These are phyloP conservation scores for Nothophoma quercina DNA, from an alignment of 2,329 filamentous ascomycete genomes.

Conservation along the genomic window DNA sequence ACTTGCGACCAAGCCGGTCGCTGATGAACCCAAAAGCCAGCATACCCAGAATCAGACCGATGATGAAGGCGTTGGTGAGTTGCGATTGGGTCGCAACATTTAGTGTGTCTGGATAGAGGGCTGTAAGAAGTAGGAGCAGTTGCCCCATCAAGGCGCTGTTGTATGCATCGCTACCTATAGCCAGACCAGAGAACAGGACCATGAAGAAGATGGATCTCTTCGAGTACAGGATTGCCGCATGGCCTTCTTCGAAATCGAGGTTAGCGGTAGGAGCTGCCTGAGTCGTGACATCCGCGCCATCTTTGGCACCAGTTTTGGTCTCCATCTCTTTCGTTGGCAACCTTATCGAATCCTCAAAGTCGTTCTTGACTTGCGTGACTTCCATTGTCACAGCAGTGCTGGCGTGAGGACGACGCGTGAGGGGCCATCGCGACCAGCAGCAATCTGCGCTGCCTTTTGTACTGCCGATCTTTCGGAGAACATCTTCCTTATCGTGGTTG, in stretches of 20 bases:
- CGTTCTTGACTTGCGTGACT: background rate
- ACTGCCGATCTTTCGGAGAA: slow-evolving; percentile 13
- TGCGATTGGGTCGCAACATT: slow-evolving; percentile 35
- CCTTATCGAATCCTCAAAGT: background rate
- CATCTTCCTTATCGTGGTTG: slow-evolving; percentile 10
- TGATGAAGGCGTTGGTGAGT: slow-evolving; percentile 47
- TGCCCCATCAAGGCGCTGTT: slow-evolving; percentile 48
- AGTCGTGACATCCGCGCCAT: background rate
- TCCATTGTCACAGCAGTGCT: background rate
- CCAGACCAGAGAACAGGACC: slow-evolving; percentile 46
- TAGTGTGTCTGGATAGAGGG: slow-evolving; percentile 43
- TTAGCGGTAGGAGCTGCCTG: slow-evolving; percentile 1
- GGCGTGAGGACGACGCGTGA: background rate
- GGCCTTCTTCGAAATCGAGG: slow-evolving; percentile 24
- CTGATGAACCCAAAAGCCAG: slow-evolving; percentile 43
- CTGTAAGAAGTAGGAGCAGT: slow-evolving; percentile 39
- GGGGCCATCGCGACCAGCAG: background rate
- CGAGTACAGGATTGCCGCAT: slow-evolving; percentile 30
- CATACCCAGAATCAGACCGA: slow-evolving; percentile 47
- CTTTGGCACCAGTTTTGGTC: background rate
- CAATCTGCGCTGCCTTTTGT: slow-evolving; percentile 6
- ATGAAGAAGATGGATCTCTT: slow-evolving; percentile 44
- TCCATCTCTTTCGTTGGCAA: slow-evolving; percentile 3
- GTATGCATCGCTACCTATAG: slow-evolving; percentile 48
- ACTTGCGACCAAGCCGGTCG: slow-evolving; percentile 44